Conservation (phyloP, 345 rosid species). For the Syzygium aromaticum region DNA sequence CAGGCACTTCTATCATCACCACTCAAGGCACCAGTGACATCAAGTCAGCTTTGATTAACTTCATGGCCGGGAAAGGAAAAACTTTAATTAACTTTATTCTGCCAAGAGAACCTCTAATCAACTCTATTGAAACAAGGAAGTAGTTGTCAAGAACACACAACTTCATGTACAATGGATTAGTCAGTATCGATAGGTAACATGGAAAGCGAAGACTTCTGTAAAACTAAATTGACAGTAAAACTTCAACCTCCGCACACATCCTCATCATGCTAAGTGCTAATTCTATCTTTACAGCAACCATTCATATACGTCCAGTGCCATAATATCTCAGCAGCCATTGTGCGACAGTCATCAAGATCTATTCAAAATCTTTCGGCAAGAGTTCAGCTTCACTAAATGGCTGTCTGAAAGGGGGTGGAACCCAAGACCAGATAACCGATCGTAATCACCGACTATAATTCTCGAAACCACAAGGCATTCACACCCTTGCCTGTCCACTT, state of each 20-base stretch:
- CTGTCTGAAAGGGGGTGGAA: neutral
- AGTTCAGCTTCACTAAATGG: neutral
- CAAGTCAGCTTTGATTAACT: neutral
- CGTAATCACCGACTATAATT: neutral
- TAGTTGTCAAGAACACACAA: neutral
- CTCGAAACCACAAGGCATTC: neutral
- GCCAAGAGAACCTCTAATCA: neutral
- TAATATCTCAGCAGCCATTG: neutral
- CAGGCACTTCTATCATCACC: neutral
- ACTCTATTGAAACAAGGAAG: neutral
- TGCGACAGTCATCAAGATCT: neutral
- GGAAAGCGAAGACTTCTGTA: neutral
- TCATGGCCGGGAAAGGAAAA: neutral
- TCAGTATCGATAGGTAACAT: neutral
- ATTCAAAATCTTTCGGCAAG: neutral
- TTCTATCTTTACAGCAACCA: neutral
- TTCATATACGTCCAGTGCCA: neutral
- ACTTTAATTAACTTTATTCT: neutral
- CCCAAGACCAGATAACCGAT: neutral
- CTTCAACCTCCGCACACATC: neutral
- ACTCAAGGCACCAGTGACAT: neutral
- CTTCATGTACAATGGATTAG: neutral
- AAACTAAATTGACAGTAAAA: neutral
- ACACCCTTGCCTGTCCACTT: neutral
- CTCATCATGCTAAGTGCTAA: neutral